Conservation (phyloP, 441 rosid species). For the Euphorbia celastroides region DNA sequence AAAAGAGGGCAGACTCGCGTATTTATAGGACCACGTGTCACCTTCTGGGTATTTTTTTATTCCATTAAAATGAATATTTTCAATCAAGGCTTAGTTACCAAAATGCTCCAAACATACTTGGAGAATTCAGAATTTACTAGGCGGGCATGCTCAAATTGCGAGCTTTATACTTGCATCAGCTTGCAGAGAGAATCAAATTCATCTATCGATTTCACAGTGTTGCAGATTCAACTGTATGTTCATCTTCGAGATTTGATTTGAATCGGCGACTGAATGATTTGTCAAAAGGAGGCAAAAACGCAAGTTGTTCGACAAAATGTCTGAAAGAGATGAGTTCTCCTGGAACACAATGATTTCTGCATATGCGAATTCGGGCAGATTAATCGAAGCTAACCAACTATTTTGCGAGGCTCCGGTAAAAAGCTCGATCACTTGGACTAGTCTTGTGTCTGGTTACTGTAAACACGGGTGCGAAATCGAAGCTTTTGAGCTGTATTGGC, state of each 20-base stretch:
- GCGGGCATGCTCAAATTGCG: slow-evolving; percentile 16
- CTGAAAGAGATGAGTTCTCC: slow-evolving; percentile 55
- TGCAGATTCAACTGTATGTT: background rate
- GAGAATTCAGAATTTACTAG: background rate
- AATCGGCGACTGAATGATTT: slow-evolving; percentile 36
- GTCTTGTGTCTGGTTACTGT: slow-evolving; percentile 71
- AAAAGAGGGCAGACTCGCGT: background rate
- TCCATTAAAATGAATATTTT: too few species aligned
- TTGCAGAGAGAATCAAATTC: background rate
- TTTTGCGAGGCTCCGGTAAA: slow-evolving; percentile 44
- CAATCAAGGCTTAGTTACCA: too few species aligned
- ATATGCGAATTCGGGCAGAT: slow-evolving; percentile 60
- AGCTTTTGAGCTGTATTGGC: slow-evolving; percentile 51
- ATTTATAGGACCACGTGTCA: slow-evolving; percentile 1
- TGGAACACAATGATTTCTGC: slow-evolving; percentile 85
- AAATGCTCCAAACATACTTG: too few species aligned
- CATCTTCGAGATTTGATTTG: slow-evolving; percentile 31
- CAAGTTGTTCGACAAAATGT: slow-evolving; percentile 63
- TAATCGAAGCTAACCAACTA: slow-evolving; percentile 46
- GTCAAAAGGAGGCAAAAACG: slow-evolving; percentile 48
- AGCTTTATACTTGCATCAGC: slow-evolving; percentile 9
- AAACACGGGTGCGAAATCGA: slow-evolving; percentile 38
- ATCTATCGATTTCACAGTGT: background rate
- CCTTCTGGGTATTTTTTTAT: too few species aligned
- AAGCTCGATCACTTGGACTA: slow-evolving; percentile 71